Percentiles rank a stretch among this genome's conserved stretches.
Conservation (phyloP, 257 asterid species). For the Penstemon barbatus region DNA sequence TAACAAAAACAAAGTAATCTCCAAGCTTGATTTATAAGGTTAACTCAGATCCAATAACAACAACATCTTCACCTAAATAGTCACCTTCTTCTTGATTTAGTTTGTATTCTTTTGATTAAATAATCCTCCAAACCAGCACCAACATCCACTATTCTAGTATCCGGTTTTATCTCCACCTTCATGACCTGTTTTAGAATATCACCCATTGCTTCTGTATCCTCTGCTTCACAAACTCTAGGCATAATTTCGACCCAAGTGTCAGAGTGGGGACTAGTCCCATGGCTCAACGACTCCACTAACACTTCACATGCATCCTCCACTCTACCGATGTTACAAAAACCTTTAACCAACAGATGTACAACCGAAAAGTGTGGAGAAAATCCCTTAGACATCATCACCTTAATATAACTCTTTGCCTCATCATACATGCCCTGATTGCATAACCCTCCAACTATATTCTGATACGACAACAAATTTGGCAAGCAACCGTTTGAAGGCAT, state of each 20-base stretch:
- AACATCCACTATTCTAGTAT: constrained; percentile 64
- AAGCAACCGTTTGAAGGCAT: constrained; percentile 80
- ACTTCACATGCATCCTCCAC: constrained; percentile 73
- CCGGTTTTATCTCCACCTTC: constrained; percentile 62
- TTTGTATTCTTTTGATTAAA: constrained; percentile 50
- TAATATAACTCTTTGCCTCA: constrained; percentile 59
- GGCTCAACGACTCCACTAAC: constrained; percentile 50
- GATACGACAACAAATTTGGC: constrained; percentile 76
- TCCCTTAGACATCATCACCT: constrained; percentile 59
- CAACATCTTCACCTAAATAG: constrained; percentile 19
- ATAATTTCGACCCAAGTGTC: constrained; percentile 78
- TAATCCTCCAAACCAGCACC: constrained; percentile 65
- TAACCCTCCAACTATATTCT: constrained; percentile 66
- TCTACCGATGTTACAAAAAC: constrained; percentile 64
- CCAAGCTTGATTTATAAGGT: background rate
- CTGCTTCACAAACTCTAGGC: constrained; percentile 53
- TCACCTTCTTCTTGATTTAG: constrained; percentile 43
- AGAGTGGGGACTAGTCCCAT: constrained; percentile 51
- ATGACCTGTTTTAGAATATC: constrained; percentile 42
- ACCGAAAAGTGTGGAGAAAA: constrained; percentile 70
- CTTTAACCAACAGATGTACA: constrained; percentile 55
- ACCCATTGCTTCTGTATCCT: constrained; percentile 36
- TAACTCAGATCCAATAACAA: background rate
- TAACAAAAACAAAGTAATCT: too few species aligned
- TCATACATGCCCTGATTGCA: constrained; percentile 75